These are phyloP conservation scores for Trichosporon coremiiforme DNA, from an alignment of 1,284 basidiomycete genomes.

Conservation along the genomic window DNA sequence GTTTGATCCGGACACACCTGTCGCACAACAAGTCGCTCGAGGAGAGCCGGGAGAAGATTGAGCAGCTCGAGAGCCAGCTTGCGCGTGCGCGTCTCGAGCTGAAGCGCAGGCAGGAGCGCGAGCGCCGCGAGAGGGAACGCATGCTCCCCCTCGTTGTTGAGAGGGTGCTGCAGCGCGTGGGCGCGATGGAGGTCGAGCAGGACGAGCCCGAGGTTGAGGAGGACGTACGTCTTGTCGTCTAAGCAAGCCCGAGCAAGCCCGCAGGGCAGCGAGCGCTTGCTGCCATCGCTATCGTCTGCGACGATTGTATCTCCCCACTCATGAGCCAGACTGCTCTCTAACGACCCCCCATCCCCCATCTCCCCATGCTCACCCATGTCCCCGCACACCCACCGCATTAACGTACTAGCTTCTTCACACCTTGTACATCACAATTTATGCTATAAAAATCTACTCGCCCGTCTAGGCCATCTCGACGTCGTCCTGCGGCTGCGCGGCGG, in stretches of 20 bases:
- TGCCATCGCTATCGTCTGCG: neutral
- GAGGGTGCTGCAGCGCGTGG: constrained; percentile 50
- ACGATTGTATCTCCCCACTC: neutral
- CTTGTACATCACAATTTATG: constrained; percentile 19
- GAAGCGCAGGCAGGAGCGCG: constrained; percentile 37
- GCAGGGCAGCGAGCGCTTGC: neutral
- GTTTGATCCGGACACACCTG: constrained; percentile 47
- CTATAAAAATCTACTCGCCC: constrained; percentile 18
- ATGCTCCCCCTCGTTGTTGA: constrained; percentile 53
- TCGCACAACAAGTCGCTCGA: constrained; percentile 47
- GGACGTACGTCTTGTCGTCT: constrained; percentile 31
- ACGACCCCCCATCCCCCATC: neutral
- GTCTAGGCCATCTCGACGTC: constrained; percentile 23
- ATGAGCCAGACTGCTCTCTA: neutral
- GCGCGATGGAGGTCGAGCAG: constrained; percentile 39
- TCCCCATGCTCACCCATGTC: constrained; percentile 6
- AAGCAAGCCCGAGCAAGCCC: neutral
- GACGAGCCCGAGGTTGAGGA: constrained; percentile 38
- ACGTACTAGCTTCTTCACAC: constrained; percentile 20
- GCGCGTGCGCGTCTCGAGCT: constrained; percentile 38
- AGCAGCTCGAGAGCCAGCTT: constrained; percentile 49
- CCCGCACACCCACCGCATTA: neutral
- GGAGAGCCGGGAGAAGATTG: constrained; percentile 46
- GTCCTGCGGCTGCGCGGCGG: constrained; percentile 5
- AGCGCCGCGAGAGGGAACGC: constrained; percentile 48